Percentiles rank a stretch among this genome's conserved stretches.
Evolutionary conservation across 768 basidiomycete genomes (phyloP).

Genomic region (Cytidiella melzeri): DNA sequence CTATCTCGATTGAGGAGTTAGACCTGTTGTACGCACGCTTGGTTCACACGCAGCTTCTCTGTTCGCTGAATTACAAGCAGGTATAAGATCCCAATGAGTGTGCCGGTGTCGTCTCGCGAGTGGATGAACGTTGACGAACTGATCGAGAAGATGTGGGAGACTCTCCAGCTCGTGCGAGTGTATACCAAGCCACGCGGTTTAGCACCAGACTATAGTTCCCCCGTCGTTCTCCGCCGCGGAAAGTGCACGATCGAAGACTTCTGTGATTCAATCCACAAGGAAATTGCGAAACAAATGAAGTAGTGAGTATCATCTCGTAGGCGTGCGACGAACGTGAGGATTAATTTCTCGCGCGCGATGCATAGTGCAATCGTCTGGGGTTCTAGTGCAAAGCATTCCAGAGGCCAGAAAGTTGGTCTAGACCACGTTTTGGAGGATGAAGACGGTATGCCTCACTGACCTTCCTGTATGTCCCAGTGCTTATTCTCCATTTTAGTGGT

Average conservation of each 20-base stretch:
- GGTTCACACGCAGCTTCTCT: background rate
- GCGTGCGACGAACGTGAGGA: background rate
- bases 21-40: slow-evolving; percentile 64
- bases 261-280: slow-evolving; percentile 91
- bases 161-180: slow-evolving; percentile 87
- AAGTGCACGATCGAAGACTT: slow-evolving; percentile 78
- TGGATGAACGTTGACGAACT: slow-evolving; percentile 98
- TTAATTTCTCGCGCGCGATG: background rate
- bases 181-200: slow-evolving; percentile 95
- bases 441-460: slow-evolving; percentile 51
- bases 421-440: slow-evolving; percentile 86
- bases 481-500: slow-evolving; percentile 13
- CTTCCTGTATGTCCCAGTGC: background rate
- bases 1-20: slow-evolving; percentile 96
- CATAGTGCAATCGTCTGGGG: slow-evolving; percentile 90
- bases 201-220: slow-evolving; percentile 83
- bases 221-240: slow-evolving; percentile 76
- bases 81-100: slow-evolving; percentile 93
- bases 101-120: slow-evolving; percentile 88
- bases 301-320: slow-evolving; percentile 48
- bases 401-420: slow-evolving; percentile 92
- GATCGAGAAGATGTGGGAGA: slow-evolving; percentile 88
- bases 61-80: slow-evolving; percentile 28
- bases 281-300: slow-evolving; percentile 97
- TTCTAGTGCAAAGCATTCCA: slow-evolving; percentile 91